Evolutionary conservation across 225 moss, liverwort and hornwort species (phyloP), one percentile per base, ranked within the genome.

Genomic region (Takakia lepidozioides): DNA sequence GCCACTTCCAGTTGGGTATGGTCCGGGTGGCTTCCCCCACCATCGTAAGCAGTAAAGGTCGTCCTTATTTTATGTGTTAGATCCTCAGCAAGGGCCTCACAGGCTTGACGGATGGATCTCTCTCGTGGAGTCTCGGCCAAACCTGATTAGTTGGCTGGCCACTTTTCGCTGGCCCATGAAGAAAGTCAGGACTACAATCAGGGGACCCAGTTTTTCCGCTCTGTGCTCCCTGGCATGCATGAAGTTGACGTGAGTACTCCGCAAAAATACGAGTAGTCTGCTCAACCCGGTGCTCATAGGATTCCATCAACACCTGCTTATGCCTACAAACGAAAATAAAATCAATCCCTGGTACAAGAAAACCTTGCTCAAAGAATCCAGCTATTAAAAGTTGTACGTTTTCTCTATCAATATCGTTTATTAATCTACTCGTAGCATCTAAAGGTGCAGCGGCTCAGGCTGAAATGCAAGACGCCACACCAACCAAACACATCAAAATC

Each of bases 261-360:
- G 61, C 69, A 35, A 90, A 63, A 19, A 98, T 81, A 17, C 71
- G 82, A 44, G 78, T 71, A 0, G 81, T 82, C 59, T 91, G 82
- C 57, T 91, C 90, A 43, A 72, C 80, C 37, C 91, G 76, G 54
- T 84, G 80, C 59, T 83, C 80, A 53, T 89, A 91, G 1, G 82
- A 91, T 61, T 98, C 95, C 65, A 98, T 71, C 40, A 90, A 73
- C 43, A 98, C 82, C 74, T 90, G 95, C 74, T 88, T 90, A 32
- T 85, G 85, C 63, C 95, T 98, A 65, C n/a, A n/a, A n/a, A n/a
- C n/a, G n/a, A n/a, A n/a, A n/a, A n/a, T n/a, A n/a, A n/a, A n/a
- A n/a, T n/a, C n/a, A n/a, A n/a, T n/a, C n/a, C n/a, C n/a, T n/a
- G n/a, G n/a, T n/a, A n/a, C n/a, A n/a, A n/a, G n/a, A n/a, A n/a